Percentiles rank a stretch among this genome's conserved stretches.
These are phyloP conservation scores for Talaromyces stipitatus DNA, from an alignment of 495 filamentous ascomycete species.

Conservation along the genomic window DNA sequence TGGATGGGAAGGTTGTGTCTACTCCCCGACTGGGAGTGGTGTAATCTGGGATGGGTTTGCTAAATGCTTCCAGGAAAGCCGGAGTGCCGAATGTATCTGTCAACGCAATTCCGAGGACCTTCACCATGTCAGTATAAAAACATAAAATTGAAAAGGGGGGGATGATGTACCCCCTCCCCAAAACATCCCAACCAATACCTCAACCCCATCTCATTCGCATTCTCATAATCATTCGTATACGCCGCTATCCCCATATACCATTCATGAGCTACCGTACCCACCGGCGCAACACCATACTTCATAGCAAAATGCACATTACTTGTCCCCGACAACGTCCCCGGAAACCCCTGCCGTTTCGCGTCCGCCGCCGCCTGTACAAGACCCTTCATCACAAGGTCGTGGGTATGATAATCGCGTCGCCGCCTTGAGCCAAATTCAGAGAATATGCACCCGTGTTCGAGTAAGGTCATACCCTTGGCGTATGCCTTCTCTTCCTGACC, in stretches of 20 bases:
- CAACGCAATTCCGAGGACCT: conserved; percentile 80
- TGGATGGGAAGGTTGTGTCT: conserved; percentile 20
- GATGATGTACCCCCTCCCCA: conserved; percentile 60
- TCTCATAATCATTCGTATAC: conserved; percentile 75
- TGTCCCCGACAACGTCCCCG: conserved; percentile 73
- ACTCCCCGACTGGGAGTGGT: conserved; percentile 26
- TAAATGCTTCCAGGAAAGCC: conserved; percentile 78
- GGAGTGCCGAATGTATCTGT: conserved; percentile 98
- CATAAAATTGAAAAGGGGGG: not conserved
- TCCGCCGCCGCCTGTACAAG: conserved; percentile 65
- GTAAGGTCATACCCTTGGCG: conserved; percentile 64
- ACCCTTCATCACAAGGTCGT: conserved; percentile 83
- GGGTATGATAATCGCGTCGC: conserved; percentile 87
- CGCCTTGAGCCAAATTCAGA: conserved; percentile 91
- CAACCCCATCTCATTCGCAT: conserved; percentile 75
- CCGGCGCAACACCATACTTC: conserved; percentile 71
- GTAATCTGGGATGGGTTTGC: conserved; percentile 46
- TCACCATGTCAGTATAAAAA: not conserved
- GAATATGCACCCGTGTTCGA: conserved; percentile 76
- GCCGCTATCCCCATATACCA: conserved; percentile 99
- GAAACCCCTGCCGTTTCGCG: conserved; percentile 49
- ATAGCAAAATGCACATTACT: conserved; percentile 97
- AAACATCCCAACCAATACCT: conserved; percentile 87
- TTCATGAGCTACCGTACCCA: conserved; percentile 95
- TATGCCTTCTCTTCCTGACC: conserved; percentile 78